phyloP scores from a whole-genome alignment of 495 filamentous ascomycete species.

The Hypomontagnella monticulosa region DNA sequence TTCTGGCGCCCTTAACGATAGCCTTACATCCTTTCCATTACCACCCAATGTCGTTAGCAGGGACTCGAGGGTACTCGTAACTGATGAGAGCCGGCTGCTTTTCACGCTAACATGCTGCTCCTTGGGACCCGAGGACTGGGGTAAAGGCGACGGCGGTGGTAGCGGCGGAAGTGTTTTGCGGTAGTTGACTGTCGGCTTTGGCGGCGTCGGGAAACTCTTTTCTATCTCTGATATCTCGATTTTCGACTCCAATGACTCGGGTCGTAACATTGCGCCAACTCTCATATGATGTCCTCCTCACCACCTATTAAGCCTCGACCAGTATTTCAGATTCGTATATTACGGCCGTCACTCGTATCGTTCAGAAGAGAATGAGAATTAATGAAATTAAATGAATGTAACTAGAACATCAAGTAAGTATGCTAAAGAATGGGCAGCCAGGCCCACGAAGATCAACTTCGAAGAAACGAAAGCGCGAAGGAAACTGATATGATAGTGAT shows the following conservation, averaged over 20 bases:
- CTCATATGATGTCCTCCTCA: neutral
- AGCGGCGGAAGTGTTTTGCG: slow-evolving; percentile 43
- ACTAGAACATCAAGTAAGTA: slow-evolving; percentile 4
- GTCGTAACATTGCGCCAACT: slow-evolving; percentile 25
- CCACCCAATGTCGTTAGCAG: slow-evolving; percentile 7
- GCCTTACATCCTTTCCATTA: slow-evolving; percentile 13
- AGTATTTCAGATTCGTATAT: neutral
- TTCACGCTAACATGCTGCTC: neutral
- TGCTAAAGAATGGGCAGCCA: slow-evolving; percentile 35
- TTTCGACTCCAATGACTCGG: slow-evolving; percentile 28
- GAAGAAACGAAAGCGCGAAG: slow-evolving; percentile 39
- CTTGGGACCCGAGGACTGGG: slow-evolving; percentile 3
- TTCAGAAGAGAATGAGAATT: slow-evolving; percentile 6
- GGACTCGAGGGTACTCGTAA: slow-evolving; percentile 23
- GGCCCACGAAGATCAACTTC: slow-evolving; percentile 49
- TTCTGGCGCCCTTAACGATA: slow-evolving; percentile 20
- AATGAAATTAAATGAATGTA: slow-evolving; percentile 23
- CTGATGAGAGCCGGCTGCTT: slow-evolving; percentile 8
- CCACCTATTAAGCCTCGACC: neutral
- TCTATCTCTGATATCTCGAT: slow-evolving; percentile 35
- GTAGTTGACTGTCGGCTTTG: slow-evolving; percentile 23
- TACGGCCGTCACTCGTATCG: neutral
- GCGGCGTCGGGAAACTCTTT: slow-evolving; percentile 30
- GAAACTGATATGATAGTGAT: slow-evolving; percentile 5
- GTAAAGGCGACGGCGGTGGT: slow-evolving; percentile 37